Evolutionary conservation across 2,329 filamentous ascomycete species (phyloP).

Genomic region (Trichoderma pleuroti): DNA sequence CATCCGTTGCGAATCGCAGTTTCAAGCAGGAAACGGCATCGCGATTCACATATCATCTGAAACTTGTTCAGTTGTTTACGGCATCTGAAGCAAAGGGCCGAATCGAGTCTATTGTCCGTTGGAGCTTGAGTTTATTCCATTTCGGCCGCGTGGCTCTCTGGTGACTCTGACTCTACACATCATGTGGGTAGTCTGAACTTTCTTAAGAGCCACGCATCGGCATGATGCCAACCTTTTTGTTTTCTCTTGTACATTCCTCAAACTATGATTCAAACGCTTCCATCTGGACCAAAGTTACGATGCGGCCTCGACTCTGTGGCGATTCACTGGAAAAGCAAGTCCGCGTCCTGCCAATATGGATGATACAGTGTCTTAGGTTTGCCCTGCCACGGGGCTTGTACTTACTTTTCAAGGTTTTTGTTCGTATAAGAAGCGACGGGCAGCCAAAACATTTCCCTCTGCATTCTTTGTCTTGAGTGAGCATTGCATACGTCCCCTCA

Average conservation of each 20-base stretch:
- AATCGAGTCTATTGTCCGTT: neutral
- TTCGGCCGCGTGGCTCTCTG: neutral
- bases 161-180: neutral
- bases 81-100: neutral
- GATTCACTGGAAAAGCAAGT: neutral
- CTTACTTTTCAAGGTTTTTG: neutral
- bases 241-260: neutral
- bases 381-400: neutral
- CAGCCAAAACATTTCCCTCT: neutral
- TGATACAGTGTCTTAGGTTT: constrained; percentile 3
- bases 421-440: constrained; percentile 5
- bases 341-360: neutral
- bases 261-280: neutral
- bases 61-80: neutral
- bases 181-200: neutral
- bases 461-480: neutral
- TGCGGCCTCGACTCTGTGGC: neutral
- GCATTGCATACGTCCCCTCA: neutral
- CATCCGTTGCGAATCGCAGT: neutral
- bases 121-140: neutral
- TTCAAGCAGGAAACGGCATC: neutral
- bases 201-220: neutral
- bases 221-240: neutral
- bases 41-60: neutral
- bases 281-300: neutral